Conservation (phyloP, 345 rosid genomes). For the Hibiscus syriacus region DNA sequence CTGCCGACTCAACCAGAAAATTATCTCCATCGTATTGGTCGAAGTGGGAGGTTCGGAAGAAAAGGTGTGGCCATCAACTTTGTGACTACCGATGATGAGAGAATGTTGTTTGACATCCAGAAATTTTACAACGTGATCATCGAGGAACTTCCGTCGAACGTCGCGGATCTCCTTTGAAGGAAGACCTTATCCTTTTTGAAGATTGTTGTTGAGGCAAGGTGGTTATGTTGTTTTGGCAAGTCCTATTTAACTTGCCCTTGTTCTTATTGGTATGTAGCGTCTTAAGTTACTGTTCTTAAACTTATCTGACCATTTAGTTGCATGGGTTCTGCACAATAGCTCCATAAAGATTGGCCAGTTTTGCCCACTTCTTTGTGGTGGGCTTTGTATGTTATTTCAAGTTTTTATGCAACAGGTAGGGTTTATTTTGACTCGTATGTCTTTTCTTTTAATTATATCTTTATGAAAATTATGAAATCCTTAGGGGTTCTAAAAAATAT, state of each 20-base stretch:
- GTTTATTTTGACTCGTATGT: neutral
- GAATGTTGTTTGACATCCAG: constrained; percentile 66
- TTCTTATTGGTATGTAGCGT: constrained; percentile 8
- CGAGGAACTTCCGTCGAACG: constrained; percentile 58
- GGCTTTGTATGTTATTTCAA: constrained; percentile 10
- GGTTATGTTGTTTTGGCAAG: constrained; percentile 26
- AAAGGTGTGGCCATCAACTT: constrained; percentile 84
- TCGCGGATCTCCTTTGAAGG: constrained; percentile 57
- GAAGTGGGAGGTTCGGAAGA: constrained; percentile 83
- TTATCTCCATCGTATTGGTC: constrained; percentile 79
- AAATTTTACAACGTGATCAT: constrained; percentile 56
- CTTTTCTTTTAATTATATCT: neutral
- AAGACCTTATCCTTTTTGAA: constrained; percentile 16
- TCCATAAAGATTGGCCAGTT: constrained; percentile 7
- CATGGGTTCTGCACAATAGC: constrained; percentile 23
- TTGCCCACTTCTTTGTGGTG: constrained; percentile 2
- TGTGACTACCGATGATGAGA: constrained; percentile 55
- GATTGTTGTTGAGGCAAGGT: constrained; percentile 26
- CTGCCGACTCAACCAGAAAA: constrained; percentile 87
- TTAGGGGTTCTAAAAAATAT: no score
- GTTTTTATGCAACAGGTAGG: constrained; percentile 16
- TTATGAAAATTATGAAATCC: no score
- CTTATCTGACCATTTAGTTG: constrained; percentile 34
- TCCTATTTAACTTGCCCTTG: constrained; percentile 14
- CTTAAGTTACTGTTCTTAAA: constrained; percentile 21